Base-by-base conservation (phyloP, 495 filamentous ascomycete genomes). In the Niebla homalea region DNA sequence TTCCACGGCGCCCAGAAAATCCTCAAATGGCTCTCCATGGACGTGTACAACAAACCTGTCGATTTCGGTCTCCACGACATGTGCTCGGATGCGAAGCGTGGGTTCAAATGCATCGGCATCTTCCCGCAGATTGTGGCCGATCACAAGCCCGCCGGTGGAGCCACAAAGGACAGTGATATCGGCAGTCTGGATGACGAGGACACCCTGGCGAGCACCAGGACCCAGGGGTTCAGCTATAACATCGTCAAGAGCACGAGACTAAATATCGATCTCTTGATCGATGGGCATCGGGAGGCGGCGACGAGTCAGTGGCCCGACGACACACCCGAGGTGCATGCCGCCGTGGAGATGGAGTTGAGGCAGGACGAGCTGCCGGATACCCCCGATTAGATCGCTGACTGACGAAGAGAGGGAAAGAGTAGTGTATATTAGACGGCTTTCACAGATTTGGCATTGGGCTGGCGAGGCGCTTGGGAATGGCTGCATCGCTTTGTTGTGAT, bases 1-100 rank as follows among this genome's bases (percentile, higher is more conserved):
- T 67, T 66, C 29, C 56, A 62, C 47, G 74, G 76, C 4, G 76
- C 76, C 1, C 69, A 65, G 21, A 72, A 74, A 19, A 65, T 79
- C 14, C 65, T 79, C 6, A 61, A 68, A 20, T 71, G 68, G 46
- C 60, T 75, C 7, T 71, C 64, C 7, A 63, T 73, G 2, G 69
- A 70, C 35, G 63, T 62, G 3, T 64, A 64, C 21, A 57, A 59
- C 25, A 64, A 62, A 15, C 64, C 70, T 4, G 71, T 71, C 39
- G 76, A 77, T 41, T 69, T 69, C 32, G 66, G 69, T 4, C 58
- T 78, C 14, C 66, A 68, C n/a, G 58, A 64, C 15, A 62, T 75
- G 56, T 78, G 75, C 51, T 50, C 58, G 1, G 54, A 63, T 52
- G 59, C 61, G 10, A 57, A 61, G n/a, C 25, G 57, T 29, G 57